Base-by-base conservation (phyloP, 179 eudicot genomes). In the Corrigiola litoralis region DNA sequence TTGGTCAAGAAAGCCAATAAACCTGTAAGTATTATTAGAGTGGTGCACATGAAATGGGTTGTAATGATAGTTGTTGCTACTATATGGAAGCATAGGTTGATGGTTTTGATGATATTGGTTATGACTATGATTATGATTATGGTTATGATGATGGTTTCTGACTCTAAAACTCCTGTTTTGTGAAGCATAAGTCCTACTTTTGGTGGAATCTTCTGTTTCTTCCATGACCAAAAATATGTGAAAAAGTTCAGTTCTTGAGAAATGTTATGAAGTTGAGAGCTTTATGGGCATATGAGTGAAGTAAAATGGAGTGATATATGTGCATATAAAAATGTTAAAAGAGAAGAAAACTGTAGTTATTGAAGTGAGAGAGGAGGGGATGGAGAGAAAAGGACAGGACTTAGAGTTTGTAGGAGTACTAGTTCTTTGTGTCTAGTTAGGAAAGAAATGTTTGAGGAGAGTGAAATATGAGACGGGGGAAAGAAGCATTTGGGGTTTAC, bases 151-250 rank as follows among this genome's bases (percentile, higher is more conserved):
- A 53, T 66, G 49, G 55, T 32, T 65, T 48, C 72, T 72, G 11
- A 68, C 74, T 38, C 69, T 76, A 38, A 60, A 57, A 20, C 58
- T 72, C 21, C 69, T 81, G 52, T 71, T 51, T 67, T 83, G 85
- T 37, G 83, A 80, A 29, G 49, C 70, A 65, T 73, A 72, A 63
- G 75, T 87, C 48, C 45, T 89, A 63, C 48, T 79, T 42, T 37
- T 54, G 62, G 72, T 80, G 52, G 87, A 69, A 25, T 82, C 73
- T 66, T 85, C 72, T 67, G 81, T 79, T 72, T 85, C 84, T 72
- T 90, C 96, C 95, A 85, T 88, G 49, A 53, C 69, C 37, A n/a
- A n/a, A n/a, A 68, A 41, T 56, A 51, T 33, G 57, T 50, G 28
- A 61, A 65, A 36, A 37, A 33, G n/a, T 45, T 47, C 27, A 65